Evolutionary conservation across 257 asterid species (phyloP), one percentile per base, ranked within the genome.

Genomic region (Ocimum tenuiflorum): DNA sequence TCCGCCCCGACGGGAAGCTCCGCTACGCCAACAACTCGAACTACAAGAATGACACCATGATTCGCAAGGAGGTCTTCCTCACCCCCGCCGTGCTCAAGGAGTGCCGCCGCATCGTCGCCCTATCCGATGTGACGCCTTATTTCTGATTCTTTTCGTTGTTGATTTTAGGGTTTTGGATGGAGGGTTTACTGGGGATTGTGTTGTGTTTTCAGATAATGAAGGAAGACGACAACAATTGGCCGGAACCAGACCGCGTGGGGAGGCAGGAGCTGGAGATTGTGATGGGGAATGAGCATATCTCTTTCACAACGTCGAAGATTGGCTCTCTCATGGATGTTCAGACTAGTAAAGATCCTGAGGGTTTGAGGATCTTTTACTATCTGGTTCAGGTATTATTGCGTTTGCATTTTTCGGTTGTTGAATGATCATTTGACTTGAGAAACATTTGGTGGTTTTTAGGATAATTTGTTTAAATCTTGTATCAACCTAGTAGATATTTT

Each of bases 181-280:
- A 19, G 36, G 12, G 7, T 54, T 63, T 33, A 54, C 71, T 55
- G 18, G 55, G 12, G 48, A 10, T 38, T 69, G 6, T 46, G 51
- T 24, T 14, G 35, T 20, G 65, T 20, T 66, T n/a, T 68, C 70
- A 92, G 99, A 88, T 92, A 70, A 87, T 92, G 99, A 89, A 89
- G 85, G 99, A 92, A 78, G 99, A 92, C 67, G 99, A 92, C 74
- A 89, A 78, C 79, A 92, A 85, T 53, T 92, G 97, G 99, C 99
- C 99, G 23, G 97, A 89, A 77, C 97, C 99, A 1, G 96, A 92
- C 73, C 92, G 97, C n/a, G 90, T 89, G 18, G 99, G 99, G 55
- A 88, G 99, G 81, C 99, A 94, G 72, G 99, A 94, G 82, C 91
- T 94, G 71, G 99, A 94, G 83, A 94, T 94, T 79, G 99, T 94